Conservation (phyloP, 106 monocot species). For the Dioscorea dumetorum region DNA sequence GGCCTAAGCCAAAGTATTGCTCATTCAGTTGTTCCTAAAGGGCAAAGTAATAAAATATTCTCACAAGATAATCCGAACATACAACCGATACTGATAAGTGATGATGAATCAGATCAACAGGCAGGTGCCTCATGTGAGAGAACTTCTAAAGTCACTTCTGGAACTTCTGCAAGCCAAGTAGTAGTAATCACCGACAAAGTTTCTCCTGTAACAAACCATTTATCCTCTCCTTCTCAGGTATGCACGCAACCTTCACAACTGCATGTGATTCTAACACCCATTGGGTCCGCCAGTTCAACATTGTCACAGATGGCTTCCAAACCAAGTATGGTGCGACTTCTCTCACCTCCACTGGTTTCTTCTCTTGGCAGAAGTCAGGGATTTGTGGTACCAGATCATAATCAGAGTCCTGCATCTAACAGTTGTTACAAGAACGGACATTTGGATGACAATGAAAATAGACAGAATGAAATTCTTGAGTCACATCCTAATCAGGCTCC, state of each 20-base stretch:
- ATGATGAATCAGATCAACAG: neutral
- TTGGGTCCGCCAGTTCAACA: no score
- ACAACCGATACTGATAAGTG: neutral
- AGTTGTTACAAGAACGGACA: neutral
- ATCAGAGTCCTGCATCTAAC: neutral
- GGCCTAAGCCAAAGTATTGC: no score
- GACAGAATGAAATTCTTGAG: no score
- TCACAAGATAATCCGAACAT: neutral
- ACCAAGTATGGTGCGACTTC: neutral
- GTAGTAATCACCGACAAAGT: conserved; percentile 12
- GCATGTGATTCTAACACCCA: no score
- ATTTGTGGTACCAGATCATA: no score
- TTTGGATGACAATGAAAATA: no score
- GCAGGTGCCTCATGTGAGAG: neutral
- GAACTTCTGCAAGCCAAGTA: conserved; percentile 4
- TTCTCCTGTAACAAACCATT: conserved; percentile 13
- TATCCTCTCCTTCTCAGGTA: no score
- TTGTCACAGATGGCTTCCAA: conserved; percentile 2
- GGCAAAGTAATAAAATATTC: no score
- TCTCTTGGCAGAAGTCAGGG: no score
- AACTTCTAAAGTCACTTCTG: neutral
- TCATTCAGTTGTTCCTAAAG: no score
- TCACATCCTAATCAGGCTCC: no score
- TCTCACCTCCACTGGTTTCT: neutral
- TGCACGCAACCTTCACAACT: no score